Evolutionary conservation across 768 basidiomycete genomes (phyloP), one percentile per base, ranked within the genome.

Genomic region (Leccinum broughii): DNA sequence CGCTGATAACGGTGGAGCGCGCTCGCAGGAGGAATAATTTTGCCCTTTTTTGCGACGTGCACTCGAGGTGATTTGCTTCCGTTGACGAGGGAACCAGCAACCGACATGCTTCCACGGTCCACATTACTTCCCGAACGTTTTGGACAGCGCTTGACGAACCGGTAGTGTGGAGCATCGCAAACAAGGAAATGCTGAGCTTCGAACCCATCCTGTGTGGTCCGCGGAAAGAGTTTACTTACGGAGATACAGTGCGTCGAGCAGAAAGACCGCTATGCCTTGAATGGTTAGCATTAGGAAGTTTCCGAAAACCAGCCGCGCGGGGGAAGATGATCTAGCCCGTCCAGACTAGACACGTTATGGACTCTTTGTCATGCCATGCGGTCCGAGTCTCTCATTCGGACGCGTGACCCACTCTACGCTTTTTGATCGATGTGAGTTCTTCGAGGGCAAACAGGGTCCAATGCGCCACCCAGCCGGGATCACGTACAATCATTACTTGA

Each of bases 101-200:
- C 28, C 3, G n/a, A 20, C 41, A 44, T 62, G 10, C 50, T 60
- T 15, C 59, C 58, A 7, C 14, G 4, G 24, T 51, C 15, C 59
- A 62, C n/a, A 15, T 49, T 35, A 60, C 55, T 49, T 60, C 41
- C 44, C 9, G 8, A 6, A 20, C 44, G 44, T 46, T 44, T 46
- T 5, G 28, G 59, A 46, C 56, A 66, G 8, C 53, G 56, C 20
- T 57, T 54, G 58, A 60, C 51, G 24, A 62, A 62, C 50, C 56
- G 48, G 17, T 60, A n/a, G n/a, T 17, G 53, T 59, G 24, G 54
- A 56, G 11, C 17, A 50, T 51, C 44, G 54, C 6, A 61, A 60
- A 1, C 53, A 44, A 1, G 61, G 62, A 34, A 68, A 60, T 56
- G 53, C 51, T 51, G 51, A 4, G 54, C 57, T 46, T 49, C 34